Conservation (phyloP, 352 stramenopile species). For the Pythium rhizo-oryzae region DNA sequence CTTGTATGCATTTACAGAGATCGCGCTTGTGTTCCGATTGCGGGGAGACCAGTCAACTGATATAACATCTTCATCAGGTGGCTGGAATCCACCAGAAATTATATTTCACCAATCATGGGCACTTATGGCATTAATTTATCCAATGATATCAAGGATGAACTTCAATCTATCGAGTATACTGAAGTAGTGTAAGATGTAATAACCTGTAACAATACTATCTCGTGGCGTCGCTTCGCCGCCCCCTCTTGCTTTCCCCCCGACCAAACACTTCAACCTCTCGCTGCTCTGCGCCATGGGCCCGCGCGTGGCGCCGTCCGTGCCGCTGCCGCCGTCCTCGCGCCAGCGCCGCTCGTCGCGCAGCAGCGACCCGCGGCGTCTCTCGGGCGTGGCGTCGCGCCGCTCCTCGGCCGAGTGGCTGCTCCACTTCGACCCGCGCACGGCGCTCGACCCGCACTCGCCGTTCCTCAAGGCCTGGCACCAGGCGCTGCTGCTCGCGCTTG, state of each 20-base stretch:
- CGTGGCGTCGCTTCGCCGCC: neutral
- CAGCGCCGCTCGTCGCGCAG: conserved; percentile 28
- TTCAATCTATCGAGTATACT: too few relatives aligned
- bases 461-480: conserved; percentile 55
- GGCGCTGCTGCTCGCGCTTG: conserved; percentile 42
- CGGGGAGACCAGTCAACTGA: too few relatives aligned
- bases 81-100: too few relatives aligned
- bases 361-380: conserved; percentile 22
- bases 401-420: conserved; percentile 28
- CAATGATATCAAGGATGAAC: too few relatives aligned
- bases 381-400: conserved; percentile 14
- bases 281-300: neutral
- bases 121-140: too few relatives aligned
- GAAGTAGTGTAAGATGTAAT: too few relatives aligned
- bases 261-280: conserved; percentile 1
- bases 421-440: conserved; percentile 44
- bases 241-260: too few relatives aligned
- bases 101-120: too few relatives aligned
- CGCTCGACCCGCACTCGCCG: conserved; percentile 52
- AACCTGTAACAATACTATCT: too few relatives aligned
- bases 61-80: too few relatives aligned
- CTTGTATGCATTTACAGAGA: too few relatives aligned
- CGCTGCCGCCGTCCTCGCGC: conserved; percentile 15
- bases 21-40: too few relatives aligned
- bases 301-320: conserved; percentile 15